phyloP scores from a whole-genome alignment of 2,329 filamentous ascomycete species.

The Penicillium sp. region DNA sequence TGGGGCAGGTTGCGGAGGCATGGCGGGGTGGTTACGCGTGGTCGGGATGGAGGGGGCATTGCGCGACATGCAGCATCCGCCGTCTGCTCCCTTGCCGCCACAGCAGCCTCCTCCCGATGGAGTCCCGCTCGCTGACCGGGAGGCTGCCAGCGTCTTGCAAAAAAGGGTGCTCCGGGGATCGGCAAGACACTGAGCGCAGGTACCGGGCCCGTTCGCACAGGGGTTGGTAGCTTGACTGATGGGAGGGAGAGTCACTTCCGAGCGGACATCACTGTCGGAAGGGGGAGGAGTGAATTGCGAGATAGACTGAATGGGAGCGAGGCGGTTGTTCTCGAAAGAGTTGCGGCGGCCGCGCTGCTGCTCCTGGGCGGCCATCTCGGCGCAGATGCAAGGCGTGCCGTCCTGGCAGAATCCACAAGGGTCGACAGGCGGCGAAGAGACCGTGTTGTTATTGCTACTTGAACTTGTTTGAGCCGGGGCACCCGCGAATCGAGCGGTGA shows the following conservation, averaged over 20 bases:
- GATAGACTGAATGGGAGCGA: conserved; percentile 48
- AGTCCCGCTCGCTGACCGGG: conserved; percentile 36
- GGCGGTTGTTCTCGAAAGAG: conserved; percentile 38
- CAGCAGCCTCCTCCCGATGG: conserved; percentile 56
- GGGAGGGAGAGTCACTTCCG: conserved; percentile 48
- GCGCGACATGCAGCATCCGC: conserved; percentile 60
- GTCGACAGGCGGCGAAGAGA: conserved; percentile 53
- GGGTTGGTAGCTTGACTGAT: conserved; percentile 39
- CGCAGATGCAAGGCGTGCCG: conserved; percentile 78
- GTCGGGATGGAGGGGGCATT: conserved; percentile 25
- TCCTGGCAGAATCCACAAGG: conserved; percentile 80
- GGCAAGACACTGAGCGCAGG: conserved; percentile 72
- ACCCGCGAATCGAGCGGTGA: conserved; percentile 63
- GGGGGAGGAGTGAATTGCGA: conserved; percentile 53
- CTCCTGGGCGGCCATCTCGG: conserved; percentile 57
- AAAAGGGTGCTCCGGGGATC: conserved; percentile 80
- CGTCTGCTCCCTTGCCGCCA: conserved; percentile 57
- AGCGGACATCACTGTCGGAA: conserved; percentile 57
- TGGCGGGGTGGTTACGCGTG: conserved; percentile 21
- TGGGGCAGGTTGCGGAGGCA: conserved; percentile 22
- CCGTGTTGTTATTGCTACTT: conserved; percentile 16
- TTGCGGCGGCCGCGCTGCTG: conserved; percentile 46
- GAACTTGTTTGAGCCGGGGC: conserved; percentile 26
- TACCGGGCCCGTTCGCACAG: conserved; percentile 69
- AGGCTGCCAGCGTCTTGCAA: conserved; percentile 75